Evolutionary conservation across 2,329 filamentous ascomycete species (phyloP).

Genomic region (Talaromyces amestolkiae): DNA sequence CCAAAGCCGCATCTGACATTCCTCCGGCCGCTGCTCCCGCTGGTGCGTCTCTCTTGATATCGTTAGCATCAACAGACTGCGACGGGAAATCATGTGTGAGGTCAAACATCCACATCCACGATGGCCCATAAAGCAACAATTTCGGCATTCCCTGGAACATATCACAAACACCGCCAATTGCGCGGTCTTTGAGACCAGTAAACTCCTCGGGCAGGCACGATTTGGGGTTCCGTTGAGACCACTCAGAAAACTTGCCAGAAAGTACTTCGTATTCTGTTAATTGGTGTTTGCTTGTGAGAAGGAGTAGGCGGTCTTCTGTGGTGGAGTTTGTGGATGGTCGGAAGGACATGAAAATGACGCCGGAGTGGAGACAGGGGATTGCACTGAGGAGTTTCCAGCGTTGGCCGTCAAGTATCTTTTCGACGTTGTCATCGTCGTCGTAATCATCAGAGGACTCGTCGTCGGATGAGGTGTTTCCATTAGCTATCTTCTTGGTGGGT

Average conservation of each 20-base stretch:
- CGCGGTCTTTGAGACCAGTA: constrained; percentile 70
- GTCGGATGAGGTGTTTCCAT: constrained; percentile 34
- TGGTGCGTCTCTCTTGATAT: neutral
- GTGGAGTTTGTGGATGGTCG: constrained; percentile 39
- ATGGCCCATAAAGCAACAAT: constrained; percentile 82
- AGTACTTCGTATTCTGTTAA: constrained; percentile 76
- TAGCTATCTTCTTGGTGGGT: constrained; percentile 29
- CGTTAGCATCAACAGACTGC: constrained; percentile 6
- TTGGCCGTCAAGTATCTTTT: constrained; percentile 56
- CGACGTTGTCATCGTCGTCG: constrained; percentile 31
- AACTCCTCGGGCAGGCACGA: constrained; percentile 72
- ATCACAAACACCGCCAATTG: constrained; percentile 85
- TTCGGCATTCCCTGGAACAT: constrained; percentile 56
- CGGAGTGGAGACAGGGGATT: constrained; percentile 65
- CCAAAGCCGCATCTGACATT: constrained; percentile 1
- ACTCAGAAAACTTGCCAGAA: constrained; percentile 74
- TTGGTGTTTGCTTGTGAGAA: constrained; percentile 64
- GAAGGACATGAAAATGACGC: constrained; percentile 69
- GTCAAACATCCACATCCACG: constrained; percentile 91
- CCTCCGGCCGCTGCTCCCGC: constrained; percentile 21
- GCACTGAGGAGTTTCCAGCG: constrained; percentile 69
- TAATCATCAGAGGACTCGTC: constrained; percentile 51
- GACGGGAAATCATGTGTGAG: constrained; percentile 65
- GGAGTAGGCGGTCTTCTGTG: constrained; percentile 52
- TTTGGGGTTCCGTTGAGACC: constrained; percentile 82